Evolutionary conservation across 495 filamentous ascomycete genomes (phyloP).

Genomic region (Gamarada debralockiae): DNA sequence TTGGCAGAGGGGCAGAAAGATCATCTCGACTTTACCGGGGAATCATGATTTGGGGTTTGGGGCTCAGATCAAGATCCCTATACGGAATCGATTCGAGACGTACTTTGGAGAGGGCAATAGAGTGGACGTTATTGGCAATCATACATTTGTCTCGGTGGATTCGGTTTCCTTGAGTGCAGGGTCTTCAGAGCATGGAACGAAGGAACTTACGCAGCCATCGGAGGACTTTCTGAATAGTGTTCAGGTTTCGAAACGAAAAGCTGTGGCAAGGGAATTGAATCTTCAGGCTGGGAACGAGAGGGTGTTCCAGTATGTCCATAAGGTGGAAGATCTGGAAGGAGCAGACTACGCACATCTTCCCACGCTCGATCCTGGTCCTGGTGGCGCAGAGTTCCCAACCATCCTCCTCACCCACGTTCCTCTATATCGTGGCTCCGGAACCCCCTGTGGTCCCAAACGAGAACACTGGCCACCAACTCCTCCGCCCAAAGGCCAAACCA

Average conservation of each 20-base stretch:
- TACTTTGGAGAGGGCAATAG: constrained; percentile 89
- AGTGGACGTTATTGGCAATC: constrained; percentile 88
- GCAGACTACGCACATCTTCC: constrained; percentile 37
- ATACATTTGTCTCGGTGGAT: constrained; percentile 92
- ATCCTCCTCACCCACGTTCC: constrained; percentile 90
- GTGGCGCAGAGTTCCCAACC: constrained; percentile 61
- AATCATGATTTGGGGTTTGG: constrained; percentile 98
- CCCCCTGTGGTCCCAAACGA: constrained; percentile 85
- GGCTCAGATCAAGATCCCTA: constrained; percentile 69
- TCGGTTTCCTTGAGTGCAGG: constrained; percentile 79
- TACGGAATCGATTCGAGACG: constrained; percentile 76
- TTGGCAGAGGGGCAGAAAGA: constrained; percentile 50
- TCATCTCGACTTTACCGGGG: constrained; percentile 81
- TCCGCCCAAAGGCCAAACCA: constrained; percentile 48
- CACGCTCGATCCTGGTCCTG: constrained; percentile 35
- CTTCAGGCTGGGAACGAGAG: constrained; percentile 45
- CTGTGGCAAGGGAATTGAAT: constrained; percentile 51
- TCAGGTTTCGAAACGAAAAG: constrained; percentile 44
- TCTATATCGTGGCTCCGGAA: constrained; percentile 73
- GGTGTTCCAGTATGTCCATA: constrained; percentile 45
- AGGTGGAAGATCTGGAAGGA: constrained; percentile 42
- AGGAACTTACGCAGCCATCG: constrained; percentile 68
- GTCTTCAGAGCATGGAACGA: constrained; percentile 39
- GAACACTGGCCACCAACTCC: constrained; percentile 74
- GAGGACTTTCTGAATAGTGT: constrained; percentile 71